Evolutionary conservation across 306 rosid species (phyloP).

Genomic region (Coriaria nepalensis): DNA sequence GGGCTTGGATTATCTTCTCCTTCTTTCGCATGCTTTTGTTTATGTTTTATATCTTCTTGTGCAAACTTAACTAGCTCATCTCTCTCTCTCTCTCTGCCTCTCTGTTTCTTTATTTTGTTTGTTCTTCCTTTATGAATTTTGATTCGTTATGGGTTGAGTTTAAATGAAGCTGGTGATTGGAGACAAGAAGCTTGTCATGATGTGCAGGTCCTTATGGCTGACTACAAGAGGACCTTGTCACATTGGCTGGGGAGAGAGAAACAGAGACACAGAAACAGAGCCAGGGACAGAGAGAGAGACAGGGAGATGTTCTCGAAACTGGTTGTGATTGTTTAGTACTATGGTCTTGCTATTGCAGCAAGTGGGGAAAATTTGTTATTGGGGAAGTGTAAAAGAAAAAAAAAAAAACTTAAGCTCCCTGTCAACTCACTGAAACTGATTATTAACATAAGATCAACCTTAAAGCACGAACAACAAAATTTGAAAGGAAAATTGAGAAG

Average conservation of each 20-base stretch:
- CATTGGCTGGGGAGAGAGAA: too few species aligned
- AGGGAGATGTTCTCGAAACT: neutral
- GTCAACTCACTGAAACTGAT: too few species aligned
- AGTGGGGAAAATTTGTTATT: slow-evolving; percentile 8
- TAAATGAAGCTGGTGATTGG: slow-evolving; percentile 15
- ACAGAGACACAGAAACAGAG: neutral
- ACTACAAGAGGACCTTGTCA: slow-evolving; percentile 9
- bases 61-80: slow-evolving; percentile 7
- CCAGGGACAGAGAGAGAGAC: neutral
- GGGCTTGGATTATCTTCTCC: too few species aligned
- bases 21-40: neutral
- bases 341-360: slow-evolving; percentile 13
- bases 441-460: too few species aligned
- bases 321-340: slow-evolving; percentile 3
- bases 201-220: slow-evolving; percentile 3
- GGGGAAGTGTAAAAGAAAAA: neutral
- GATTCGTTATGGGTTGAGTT: slow-evolving; percentile 15
- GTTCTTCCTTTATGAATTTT: slow-evolving; percentile 6
- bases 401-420: neutral
- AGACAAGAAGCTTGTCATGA: slow-evolving; percentile 15
- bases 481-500: too few species aligned
- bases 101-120: slow-evolving; percentile 12
- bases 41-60: neutral
- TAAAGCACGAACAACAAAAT: too few species aligned
- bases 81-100: slow-evolving; percentile 2